These are phyloP conservation scores for Cyberlindnera maritima DNA, from an alignment of 805 yeast species.

Conservation along the genomic window DNA sequence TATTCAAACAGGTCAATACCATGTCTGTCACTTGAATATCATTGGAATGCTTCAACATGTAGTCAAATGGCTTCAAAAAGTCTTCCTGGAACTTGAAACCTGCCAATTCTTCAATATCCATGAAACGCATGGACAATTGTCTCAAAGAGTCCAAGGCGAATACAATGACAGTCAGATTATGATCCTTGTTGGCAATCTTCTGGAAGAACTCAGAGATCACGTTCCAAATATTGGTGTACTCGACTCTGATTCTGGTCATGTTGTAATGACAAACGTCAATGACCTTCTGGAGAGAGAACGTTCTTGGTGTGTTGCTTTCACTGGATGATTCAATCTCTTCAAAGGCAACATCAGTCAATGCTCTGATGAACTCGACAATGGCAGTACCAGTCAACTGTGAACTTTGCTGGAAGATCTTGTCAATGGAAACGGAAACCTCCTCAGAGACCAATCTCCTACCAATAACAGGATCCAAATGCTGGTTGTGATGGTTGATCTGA, in stretches of 20 bases:
- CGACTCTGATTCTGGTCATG: slow-evolving; percentile 92
- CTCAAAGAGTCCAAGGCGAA: slow-evolving; percentile 94
- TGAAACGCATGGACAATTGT: slow-evolving; percentile 87
- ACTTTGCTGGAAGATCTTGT: slow-evolving; percentile 82
- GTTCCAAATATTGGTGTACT: slow-evolving; percentile 95
- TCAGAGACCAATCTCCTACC: slow-evolving; percentile 59
- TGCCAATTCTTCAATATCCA: slow-evolving; percentile 89
- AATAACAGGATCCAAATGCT: slow-evolving; percentile 57
- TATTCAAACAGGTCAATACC: slow-evolving; percentile 86
- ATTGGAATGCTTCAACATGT: slow-evolving; percentile 65
- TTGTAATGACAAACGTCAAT: slow-evolving; percentile 97
- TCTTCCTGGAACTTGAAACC: slow-evolving; percentile 96
- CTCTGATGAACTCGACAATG: slow-evolving; percentile 82
- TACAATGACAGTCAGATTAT: slow-evolving; percentile 71
- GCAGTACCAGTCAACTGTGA: slow-evolving; percentile 77
- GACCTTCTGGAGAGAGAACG: slow-evolving; percentile 90
- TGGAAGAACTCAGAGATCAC: slow-evolving; percentile 90
- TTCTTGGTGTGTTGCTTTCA: slow-evolving; percentile 77
- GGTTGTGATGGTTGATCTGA: slow-evolving; percentile 67
- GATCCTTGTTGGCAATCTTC: slow-evolving; percentile 69
- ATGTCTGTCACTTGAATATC: slow-evolving; percentile 75
- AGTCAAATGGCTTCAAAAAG: slow-evolving; percentile 86
- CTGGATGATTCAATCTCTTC: slow-evolving; percentile 93
- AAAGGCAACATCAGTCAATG: slow-evolving; percentile 78
- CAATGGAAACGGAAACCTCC: slow-evolving; percentile 76